Evolutionary conservation across 2,329 filamentous ascomycete species (phyloP), one percentile per base, ranked within the genome.

Genomic region (Penicillium italicum): DNA sequence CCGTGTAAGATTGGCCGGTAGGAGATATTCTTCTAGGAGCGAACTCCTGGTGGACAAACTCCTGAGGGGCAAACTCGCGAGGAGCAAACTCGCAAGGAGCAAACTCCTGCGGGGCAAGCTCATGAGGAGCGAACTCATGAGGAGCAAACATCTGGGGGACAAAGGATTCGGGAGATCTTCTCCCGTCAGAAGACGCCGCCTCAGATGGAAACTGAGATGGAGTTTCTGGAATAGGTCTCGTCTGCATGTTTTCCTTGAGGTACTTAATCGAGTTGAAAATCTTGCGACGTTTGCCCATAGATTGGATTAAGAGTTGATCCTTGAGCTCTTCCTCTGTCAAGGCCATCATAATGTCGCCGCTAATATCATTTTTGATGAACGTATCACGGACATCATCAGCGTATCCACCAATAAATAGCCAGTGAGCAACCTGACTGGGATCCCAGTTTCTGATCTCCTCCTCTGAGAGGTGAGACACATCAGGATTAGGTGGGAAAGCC

Each of bases 331-430:
- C 91, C 64, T 44, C 2, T 28, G 96, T 91, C 41, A 99, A 78
- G 18, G 92, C 91, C 50, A 96, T 85, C 22, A 97, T 78, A 53
- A 97, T 89, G 5, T 85, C 82, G 12, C 93, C 93, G 28, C 87
- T 90, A 71, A 99, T 97, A 70, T 99, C 93, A 72, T 99, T 95
- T 66, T 88, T 84, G 59, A 92, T 82, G 68, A 99, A 97, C 64
- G 88, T 90, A 67, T 94, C 88, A 11, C 94, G 87, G 49, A 93
- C 81, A 12, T 12, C 34, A 10, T 62, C 46, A 3, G 60, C 50
- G n/a, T 56, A 58, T 1, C 37, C 33, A 2, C 37, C 14, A 7
- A 9, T 51, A 8, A 51, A 50, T 44, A 62, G 33, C 57, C 57
- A 62, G 3, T 12, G 7, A 5, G 51, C 60, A 41, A 64, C 62